Percentiles rank a stretch among this genome's conserved stretches.
phyloP scores from a whole-genome alignment of 2,329 filamentous ascomycete species.

The Rhynchosporium secalis region DNA sequence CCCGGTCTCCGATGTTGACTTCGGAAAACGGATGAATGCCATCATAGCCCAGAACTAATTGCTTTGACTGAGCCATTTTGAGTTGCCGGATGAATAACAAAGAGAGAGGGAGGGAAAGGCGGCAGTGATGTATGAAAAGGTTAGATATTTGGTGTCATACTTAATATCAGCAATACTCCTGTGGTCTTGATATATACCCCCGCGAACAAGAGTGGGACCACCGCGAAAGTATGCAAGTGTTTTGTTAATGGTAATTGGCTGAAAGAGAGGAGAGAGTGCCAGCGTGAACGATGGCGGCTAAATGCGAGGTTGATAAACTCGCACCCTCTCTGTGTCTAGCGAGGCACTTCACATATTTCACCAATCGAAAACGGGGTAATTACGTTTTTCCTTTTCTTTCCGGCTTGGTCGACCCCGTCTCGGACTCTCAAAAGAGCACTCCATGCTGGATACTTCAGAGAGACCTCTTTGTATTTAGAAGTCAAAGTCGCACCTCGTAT shows the following conservation, averaged over 20 bases:
- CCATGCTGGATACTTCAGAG: background rate
- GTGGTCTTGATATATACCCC: conserved; percentile 14
- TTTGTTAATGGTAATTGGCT: conserved; percentile 10
- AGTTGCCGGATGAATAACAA: background rate
- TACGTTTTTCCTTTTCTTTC: too few relatives aligned
- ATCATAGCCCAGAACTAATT: conserved; percentile 49
- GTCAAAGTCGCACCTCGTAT: too few relatives aligned
- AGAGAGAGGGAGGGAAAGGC: too few relatives aligned
- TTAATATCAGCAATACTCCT: background rate
- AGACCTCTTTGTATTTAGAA: background rate
- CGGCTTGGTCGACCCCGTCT: background rate
- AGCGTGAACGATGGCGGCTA: conserved; percentile 14
- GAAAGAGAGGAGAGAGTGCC: conserved; percentile 15
- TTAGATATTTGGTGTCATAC: background rate
- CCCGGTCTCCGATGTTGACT: conserved; percentile 51
- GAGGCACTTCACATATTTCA: too few relatives aligned
- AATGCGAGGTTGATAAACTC: conserved; percentile 9
- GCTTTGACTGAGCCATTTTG: conserved; percentile 16
- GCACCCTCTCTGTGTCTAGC: background rate
- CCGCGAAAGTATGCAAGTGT: conserved; percentile 16
- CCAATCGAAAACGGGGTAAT: too few relatives aligned
- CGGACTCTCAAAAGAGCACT: too few relatives aligned
- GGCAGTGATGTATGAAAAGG: background rate
- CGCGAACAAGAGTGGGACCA: conserved; percentile 15
- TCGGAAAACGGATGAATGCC: conserved; percentile 56